Evolutionary conservation across 2,329 filamentous ascomycete species (phyloP).

Genomic region (Pseudofabraea citricarpa): DNA sequence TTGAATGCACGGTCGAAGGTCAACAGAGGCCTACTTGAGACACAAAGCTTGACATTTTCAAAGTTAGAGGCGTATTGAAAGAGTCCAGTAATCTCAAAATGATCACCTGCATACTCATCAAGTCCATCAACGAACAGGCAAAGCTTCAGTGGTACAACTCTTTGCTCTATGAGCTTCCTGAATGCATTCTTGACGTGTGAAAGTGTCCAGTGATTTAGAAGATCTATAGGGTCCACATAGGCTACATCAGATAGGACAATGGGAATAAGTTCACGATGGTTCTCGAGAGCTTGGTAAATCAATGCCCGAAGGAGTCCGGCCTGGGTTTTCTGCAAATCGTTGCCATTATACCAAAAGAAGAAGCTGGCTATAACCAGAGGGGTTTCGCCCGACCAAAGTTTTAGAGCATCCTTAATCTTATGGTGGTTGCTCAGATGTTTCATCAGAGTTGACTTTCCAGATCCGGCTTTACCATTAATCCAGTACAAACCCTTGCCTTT

Average conservation of each 20-base stretch:
- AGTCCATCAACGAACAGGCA: conserved; percentile 11
- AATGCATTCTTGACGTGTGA: not conserved
- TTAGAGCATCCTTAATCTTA: conserved; percentile 6
- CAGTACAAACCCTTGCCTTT: conserved; percentile 9
- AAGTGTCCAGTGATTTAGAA: not conserved
- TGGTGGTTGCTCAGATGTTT: conserved; percentile 6
- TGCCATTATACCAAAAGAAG: conserved; percentile 42
- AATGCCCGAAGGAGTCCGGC: conserved; percentile 8
- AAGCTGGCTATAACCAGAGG: conserved; percentile 29
- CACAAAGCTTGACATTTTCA: conserved; percentile 4
- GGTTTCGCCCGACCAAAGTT: conserved; percentile 20
- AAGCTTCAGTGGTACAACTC: conserved; percentile 3
- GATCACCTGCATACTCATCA: conserved; percentile 8
- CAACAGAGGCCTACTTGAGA: conserved; percentile 21
- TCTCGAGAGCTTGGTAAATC: not conserved
- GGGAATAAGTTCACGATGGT: not conserved
- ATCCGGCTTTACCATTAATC: conserved; percentile 14
- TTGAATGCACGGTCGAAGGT: conserved; percentile 18
- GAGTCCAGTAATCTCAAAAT: not conserved
- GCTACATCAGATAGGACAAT: not conserved
- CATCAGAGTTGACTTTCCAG: conserved; percentile 16
- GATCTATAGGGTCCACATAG: not conserved
- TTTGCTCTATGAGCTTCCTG: not conserved
- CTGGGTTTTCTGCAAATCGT: conserved; percentile 10
- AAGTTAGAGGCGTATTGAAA: not conserved